phyloP scores from a whole-genome alignment of 805 yeast genomes.

The Candida lessepsii region DNA sequence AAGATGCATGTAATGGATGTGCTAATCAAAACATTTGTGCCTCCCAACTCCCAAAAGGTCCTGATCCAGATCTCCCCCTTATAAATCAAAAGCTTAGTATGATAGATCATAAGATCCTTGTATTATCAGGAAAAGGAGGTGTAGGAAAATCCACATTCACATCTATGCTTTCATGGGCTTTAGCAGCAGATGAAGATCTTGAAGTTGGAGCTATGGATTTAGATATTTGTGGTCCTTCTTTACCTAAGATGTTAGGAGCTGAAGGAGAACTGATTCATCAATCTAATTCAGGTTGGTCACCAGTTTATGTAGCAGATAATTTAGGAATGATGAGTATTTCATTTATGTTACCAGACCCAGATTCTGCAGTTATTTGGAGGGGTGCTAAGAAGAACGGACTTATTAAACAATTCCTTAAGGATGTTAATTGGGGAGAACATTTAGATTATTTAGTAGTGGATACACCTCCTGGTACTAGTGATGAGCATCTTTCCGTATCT shows the following conservation, averaged over 20 bases:
- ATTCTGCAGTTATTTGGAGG: slow-evolving; percentile 95
- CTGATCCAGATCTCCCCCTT: slow-evolving; percentile 86
- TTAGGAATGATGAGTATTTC: slow-evolving; percentile 94
- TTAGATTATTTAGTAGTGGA: slow-evolving; percentile 86
- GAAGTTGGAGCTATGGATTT: slow-evolving; percentile 97
- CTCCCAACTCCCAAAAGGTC: slow-evolving; percentile 80
- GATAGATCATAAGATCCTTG: slow-evolving; percentile 74
- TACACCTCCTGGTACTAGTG: slow-evolving; percentile 98
- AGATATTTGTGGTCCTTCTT: slow-evolving; percentile 96
- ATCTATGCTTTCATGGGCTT: slow-evolving; percentile 94
- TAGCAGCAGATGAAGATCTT: slow-evolving; percentile 71
- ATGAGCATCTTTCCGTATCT: slow-evolving; percentile 90
- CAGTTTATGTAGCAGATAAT: slow-evolving; percentile 93
- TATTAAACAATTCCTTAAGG: slow-evolving; percentile 89
- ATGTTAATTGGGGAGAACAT: slow-evolving; percentile 87
- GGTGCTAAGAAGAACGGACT: slow-evolving; percentile 94
- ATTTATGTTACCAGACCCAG: slow-evolving; percentile 89
- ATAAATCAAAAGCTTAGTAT: slow-evolving; percentile 66
- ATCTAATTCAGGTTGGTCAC: slow-evolving; percentile 93
- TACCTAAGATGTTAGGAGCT: slow-evolving; percentile 93
- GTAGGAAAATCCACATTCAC: slow-evolving; percentile 98
- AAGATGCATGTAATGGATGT: slow-evolving; percentile 93
- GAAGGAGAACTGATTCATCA: slow-evolving; percentile 82
- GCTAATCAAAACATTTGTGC: slow-evolving; percentile 91
- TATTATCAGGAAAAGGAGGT: slow-evolving; percentile 86